Evolutionary conservation across 2,329 filamentous ascomycete species (phyloP).

Genomic region (Phaeosphaeriaceae sp.): DNA sequence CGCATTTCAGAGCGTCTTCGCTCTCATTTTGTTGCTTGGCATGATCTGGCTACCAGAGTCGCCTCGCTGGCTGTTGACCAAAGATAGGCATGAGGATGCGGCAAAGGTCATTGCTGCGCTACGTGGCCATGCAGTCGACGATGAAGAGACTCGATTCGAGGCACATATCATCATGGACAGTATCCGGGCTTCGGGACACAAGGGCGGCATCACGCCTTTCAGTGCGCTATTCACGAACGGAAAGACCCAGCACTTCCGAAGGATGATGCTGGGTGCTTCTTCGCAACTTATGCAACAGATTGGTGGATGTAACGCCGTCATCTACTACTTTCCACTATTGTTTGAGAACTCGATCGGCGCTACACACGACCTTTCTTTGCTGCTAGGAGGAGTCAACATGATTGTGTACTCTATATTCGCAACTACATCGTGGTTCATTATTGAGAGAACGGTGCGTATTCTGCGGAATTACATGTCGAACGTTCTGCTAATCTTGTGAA

Average conservation of each 20-base stretch:
- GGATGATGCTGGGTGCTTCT: constrained; percentile 68
- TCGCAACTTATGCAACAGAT: constrained; percentile 48
- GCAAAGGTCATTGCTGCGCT: constrained; percentile 61
- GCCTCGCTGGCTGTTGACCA: constrained; percentile 70
- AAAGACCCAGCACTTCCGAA: constrained; percentile 71
- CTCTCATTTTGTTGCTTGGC: constrained; percentile 60
- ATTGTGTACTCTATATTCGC: constrained; percentile 65
- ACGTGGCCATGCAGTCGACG: constrained; percentile 57
- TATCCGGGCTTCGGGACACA: constrained; percentile 52
- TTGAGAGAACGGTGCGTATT: constrained; percentile 61
- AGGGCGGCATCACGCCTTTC: constrained; percentile 52
- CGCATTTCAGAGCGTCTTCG: constrained; percentile 62
- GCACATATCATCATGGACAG: constrained; percentile 72
- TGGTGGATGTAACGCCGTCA: constrained; percentile 50
- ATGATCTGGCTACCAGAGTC: constrained; percentile 71
- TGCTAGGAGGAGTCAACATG: constrained; percentile 61
- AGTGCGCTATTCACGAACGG: constrained; percentile 67
- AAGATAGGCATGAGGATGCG: constrained; percentile 70
- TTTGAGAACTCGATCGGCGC: constrained; percentile 61
- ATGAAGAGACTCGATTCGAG: constrained; percentile 66
- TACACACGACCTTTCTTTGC: constrained; percentile 51
- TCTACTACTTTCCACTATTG: constrained; percentile 54
- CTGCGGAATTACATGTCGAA: neutral
- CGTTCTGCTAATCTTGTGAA: neutral
- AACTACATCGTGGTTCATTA: constrained; percentile 68